Evolutionary conservation across 73 alveolate species (phyloP).

Genomic region (Symbiodinium pilosum): DNA sequence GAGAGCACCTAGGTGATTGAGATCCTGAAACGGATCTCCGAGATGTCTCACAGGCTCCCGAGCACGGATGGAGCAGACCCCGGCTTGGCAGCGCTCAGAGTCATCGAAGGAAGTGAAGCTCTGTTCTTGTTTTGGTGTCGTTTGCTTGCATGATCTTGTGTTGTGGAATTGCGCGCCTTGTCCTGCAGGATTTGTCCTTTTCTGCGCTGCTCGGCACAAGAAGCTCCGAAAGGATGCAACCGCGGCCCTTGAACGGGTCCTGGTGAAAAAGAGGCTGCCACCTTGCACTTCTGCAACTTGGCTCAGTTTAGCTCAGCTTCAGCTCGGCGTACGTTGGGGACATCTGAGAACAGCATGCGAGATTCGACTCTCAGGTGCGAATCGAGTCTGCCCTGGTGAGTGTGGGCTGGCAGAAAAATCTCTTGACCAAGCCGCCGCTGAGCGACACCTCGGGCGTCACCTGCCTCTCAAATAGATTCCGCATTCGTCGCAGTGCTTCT

Average conservation of each 20-base stretch:
- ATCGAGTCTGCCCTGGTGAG: conserved; percentile 3
- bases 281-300: conserved; percentile 66
- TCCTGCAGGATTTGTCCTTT: conserved; percentile 26
- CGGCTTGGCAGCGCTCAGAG: conserved; percentile 65
- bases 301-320: not conserved
- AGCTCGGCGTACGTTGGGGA: too few species aligned
- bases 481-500: too few species aligned
- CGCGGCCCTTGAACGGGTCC: not conserved
- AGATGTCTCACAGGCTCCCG: conserved; percentile 40
- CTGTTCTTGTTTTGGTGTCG: not conserved
- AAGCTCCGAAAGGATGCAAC: not conserved
- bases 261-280: conserved; percentile 65
- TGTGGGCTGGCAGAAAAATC: not conserved
- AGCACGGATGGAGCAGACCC: conserved; percentile 56
- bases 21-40: conserved; percentile 23
- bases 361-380: not conserved
- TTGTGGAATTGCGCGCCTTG: too few species aligned
- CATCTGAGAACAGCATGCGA: not conserved
- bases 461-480: not conserved
- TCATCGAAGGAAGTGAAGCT: conserved; percentile 48
- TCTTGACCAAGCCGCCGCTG: not conserved
- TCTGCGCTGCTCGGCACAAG: conserved; percentile 62
- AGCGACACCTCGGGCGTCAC: not conserved
- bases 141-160: too few species aligned
- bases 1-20: not conserved